A percentile compares a stretch with the other conserved stretches of the same genome.
Conservation (phyloP, 1,139 yeast species). For the Debaryomyces subglobosus region DNA sequence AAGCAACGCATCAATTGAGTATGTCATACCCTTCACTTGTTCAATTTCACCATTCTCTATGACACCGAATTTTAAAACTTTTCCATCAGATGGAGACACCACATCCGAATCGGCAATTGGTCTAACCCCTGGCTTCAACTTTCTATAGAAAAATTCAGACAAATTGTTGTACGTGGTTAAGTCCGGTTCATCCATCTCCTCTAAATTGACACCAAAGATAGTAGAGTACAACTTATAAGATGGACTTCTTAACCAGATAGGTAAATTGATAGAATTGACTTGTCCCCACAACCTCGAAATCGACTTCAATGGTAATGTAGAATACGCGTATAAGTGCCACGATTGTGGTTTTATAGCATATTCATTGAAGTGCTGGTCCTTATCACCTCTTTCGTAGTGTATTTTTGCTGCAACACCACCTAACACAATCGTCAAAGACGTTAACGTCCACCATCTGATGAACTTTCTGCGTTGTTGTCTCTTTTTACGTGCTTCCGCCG, state of each 20-base stretch:
- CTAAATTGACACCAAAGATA: constrained; percentile 84
- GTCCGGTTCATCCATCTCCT: constrained; percentile 86
- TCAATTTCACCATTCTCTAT: constrained; percentile 87
- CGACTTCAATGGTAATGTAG: constrained; percentile 89
- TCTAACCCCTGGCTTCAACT: constrained; percentile 75
- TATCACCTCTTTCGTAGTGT: constrained; percentile 40
- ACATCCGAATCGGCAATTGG: constrained; percentile 72
- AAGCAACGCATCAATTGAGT: constrained; percentile 83
- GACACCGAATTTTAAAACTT: constrained; percentile 80
- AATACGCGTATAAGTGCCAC: constrained; percentile 88
- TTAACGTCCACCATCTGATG: constrained; percentile 70
- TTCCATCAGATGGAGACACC: constrained; percentile 95
- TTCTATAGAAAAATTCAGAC: constrained; percentile 89
- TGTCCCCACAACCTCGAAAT: constrained; percentile 94
- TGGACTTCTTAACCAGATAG: constrained; percentile 86
- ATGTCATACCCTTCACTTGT: constrained; percentile 96
- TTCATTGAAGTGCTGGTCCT: constrained; percentile 37
- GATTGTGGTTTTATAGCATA: constrained; percentile 65
- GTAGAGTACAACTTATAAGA: constrained; percentile 78
- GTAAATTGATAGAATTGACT: constrained; percentile 79
- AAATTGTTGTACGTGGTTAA: constrained; percentile 73
- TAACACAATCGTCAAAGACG: constrained; percentile 63
- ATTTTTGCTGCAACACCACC: constrained; percentile 66
- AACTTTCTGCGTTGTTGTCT: constrained; percentile 52
- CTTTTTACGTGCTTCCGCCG: constrained; percentile 45